Base-by-base conservation (phyloP, 1,284 basidiomycete species). In the Tranzscheliella williamsii region DNA sequence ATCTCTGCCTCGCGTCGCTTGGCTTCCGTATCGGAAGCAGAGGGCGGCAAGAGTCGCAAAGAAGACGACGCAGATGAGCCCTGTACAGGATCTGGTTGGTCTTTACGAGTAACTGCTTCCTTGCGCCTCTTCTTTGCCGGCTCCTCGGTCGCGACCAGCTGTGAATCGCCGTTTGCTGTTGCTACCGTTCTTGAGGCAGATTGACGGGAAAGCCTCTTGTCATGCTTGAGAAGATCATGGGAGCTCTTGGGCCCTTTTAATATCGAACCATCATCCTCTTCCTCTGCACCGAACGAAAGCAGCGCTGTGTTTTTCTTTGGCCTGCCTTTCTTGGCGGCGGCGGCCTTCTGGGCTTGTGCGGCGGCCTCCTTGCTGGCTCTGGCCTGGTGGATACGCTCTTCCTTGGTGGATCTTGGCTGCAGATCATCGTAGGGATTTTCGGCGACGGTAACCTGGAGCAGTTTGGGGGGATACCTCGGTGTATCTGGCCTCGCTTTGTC, bases 341-440 rank as follows among this genome's bases (percentile, higher is more conserved):
- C 46, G 15, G 43, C 42, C 13, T 48, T 36, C n/a, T 23, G 26
- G 13, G 30, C 42, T 22, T 31, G 38, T 22, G 20, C 31, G 32
- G 20, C 85, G 65, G 88, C 86, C 73, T 91, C 90, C 15, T 86
- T 81, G 72, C 91, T 89, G 36, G 82, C 82, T 67, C 84, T 82
- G 56, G 87, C 86, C 75, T 95, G 92, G 0, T 83, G 86, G 32
- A 85, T 84, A 56, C 88, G 87, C 79, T 97, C 92, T 2, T 86
- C 89, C 0, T 90, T 90, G 0, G 94, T 98, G 61, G 96, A 95
- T n/a, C 94, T 86, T 1, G 94, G 93, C 22, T 92, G 84, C 62
- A 97, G 94, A 73, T 97, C 92, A 38, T 87, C 84, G 74, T 95
- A 97, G 0, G 94, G 93, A 73, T 96, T 94, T 48, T 95, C 90